Evolutionary conservation across 2,329 filamentous ascomycete genomes (phyloP).

Genomic region (Venturia oleaginea): DNA sequence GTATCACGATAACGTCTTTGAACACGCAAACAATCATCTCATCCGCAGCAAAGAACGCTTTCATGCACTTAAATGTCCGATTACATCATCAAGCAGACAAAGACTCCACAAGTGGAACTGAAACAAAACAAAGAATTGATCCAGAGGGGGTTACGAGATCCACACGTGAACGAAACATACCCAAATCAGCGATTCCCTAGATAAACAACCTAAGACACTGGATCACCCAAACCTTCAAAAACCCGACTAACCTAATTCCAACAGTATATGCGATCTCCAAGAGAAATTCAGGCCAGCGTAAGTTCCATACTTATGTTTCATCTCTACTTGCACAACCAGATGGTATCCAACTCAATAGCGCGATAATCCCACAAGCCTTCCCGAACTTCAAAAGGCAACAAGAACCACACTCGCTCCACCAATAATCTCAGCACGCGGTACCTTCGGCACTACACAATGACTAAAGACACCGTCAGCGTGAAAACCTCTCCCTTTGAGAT

Average conservation of each 20-base stretch:
- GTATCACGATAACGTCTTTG: not conserved
- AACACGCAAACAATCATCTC: not conserved
- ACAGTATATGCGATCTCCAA: constrained; percentile 86
- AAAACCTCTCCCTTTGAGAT: not conserved
- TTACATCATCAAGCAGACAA: not conserved
- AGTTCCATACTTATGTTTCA: not conserved
- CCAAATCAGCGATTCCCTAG: not conserved
- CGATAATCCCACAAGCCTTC: too few relatives aligned
- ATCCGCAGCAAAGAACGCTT: not conserved
- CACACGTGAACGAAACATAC: not conserved
- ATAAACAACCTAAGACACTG: not conserved
- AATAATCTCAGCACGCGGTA: too few relatives aligned
- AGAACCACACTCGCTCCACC: too few relatives aligned
- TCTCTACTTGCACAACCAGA: not conserved
- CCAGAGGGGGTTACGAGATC: not conserved
- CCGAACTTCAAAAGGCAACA: too few relatives aligned
- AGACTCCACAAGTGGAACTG: not conserved
- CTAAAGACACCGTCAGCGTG: too few relatives aligned
- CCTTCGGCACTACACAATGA: too few relatives aligned
- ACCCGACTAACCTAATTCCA: too few relatives aligned
- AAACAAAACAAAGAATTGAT: not conserved
- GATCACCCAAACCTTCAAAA: too few relatives aligned
- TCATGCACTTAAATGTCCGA: not conserved
- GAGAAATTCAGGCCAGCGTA: constrained; percentile 72
- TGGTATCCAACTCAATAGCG: too few relatives aligned